These are phyloP conservation scores for Chaetomiaceae sp. DNA, from an alignment of 2,329 filamentous ascomycete genomes.

Conservation along the genomic window DNA sequence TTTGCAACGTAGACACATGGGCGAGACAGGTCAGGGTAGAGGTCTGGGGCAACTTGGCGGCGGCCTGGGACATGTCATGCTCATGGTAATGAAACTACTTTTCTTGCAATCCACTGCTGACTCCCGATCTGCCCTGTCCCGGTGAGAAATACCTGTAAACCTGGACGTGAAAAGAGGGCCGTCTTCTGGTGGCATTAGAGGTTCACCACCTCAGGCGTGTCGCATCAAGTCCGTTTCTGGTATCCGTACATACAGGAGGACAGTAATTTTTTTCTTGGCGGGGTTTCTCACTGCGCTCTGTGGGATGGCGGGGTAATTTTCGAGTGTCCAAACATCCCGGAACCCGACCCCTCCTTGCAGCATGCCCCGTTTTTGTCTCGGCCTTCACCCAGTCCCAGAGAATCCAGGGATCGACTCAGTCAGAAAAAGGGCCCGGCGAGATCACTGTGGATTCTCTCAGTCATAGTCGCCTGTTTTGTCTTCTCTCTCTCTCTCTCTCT, in stretches of 20 bases:
- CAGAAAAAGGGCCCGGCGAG: not conserved
- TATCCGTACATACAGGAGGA: no score
- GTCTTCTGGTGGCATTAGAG: no score
- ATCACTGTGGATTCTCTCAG: conserved; percentile 4
- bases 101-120: not conserved
- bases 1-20: conserved; percentile 8
- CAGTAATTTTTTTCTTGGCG: conserved; percentile 1
- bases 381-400: not conserved
- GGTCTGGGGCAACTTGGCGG: conserved; percentile 7
- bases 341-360: no score
- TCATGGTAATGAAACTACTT: conserved; percentile 16
- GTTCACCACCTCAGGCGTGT: no score
- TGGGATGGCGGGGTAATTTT: conserved; percentile 14
- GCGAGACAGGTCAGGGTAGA: not conserved
- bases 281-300: not conserved
- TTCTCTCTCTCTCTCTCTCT: not conserved
- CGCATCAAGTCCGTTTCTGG: no score
- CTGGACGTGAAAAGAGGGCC: no score
- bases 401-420: not conserved
- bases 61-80: conserved; percentile 9
- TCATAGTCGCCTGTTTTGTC: not conserved
- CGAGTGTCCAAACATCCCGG: no score
- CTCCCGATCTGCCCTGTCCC: not conserved
- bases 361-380: conserved; percentile 8
- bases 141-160: not conserved